phyloP scores from a whole-genome alignment of 202 grass and related monocot species.

The Bolboschoenoplectus hybrid region DNA sequence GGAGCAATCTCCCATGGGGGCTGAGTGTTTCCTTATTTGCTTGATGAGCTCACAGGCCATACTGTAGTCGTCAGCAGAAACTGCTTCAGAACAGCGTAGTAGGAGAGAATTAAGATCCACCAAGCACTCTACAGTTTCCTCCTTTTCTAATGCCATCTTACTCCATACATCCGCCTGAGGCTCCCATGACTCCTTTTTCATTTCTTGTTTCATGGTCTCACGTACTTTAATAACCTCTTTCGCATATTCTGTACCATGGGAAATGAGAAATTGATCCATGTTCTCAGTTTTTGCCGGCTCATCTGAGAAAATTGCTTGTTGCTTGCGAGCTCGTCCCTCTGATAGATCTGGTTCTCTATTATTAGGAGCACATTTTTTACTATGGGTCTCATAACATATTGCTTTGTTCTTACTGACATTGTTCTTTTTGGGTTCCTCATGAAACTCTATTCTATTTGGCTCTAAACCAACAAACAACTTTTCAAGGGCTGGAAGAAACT shows the following conservation, averaged over 20 bases:
- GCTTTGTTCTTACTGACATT: not conserved
- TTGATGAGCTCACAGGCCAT: conserved; percentile 47
- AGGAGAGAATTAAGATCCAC: conserved; percentile 57
- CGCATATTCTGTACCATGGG: not conserved
- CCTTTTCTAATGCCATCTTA: not conserved
- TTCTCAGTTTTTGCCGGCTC: conserved; percentile 43
- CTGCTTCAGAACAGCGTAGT: conserved; percentile 54
- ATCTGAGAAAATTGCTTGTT: conserved; percentile 38
- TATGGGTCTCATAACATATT: not conserved
- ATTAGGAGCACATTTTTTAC: not conserved
- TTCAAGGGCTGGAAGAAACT: conserved; percentile 44
- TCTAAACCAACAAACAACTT: conserved; percentile 32
- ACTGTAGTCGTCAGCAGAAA: conserved; percentile 43
- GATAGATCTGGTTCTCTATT: conserved; percentile 36
- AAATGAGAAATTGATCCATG: conserved; percentile 54
- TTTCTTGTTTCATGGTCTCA: conserved; percentile 40
- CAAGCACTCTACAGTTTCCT: not conserved
- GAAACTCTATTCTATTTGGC: not conserved
- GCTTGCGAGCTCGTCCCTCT: conserved; percentile 44
- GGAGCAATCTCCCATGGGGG: conserved; percentile 44
- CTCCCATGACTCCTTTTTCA: conserved; percentile 11
- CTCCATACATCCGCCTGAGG: not conserved
- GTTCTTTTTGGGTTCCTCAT: not conserved
- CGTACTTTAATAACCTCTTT: conserved; percentile 24
- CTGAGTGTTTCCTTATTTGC: conserved; percentile 46